Base-by-base conservation (phyloP, 345 rosid species). In the Corchorus capsularis region DNA sequence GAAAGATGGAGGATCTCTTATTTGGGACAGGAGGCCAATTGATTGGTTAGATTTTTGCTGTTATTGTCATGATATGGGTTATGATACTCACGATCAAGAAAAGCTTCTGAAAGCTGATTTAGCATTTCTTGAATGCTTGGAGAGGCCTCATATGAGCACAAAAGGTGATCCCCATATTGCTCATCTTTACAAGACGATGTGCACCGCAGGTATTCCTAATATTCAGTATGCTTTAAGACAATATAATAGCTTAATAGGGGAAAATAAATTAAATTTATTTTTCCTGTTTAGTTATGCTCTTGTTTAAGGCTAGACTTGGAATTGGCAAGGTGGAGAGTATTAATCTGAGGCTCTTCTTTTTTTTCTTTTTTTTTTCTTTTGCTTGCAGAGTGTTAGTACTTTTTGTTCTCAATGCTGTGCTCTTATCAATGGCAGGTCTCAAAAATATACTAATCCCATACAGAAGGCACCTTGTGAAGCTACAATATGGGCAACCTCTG, bases 41-140 rank as follows among this genome's bases (percentile, higher is more conserved):
- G 99, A 95, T 85, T 92, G 96, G 99, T 84, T 95, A 82, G 99
- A 95, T 74, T 94, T 84, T 80, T 95, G 98, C 75, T 96, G 99
- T 85, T 96, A 93, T 82, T 96, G 99, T 77, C 98, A 96, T 82
- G 98, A 96, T 71, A 96, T 96, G 6, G 98, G 98, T 77, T 96
- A 93, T 68, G 99, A 96, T 82, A 82, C 91, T 75, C 96, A 92
- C 72, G 94, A 93, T 66, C 99, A 96, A 81, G 94, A 92, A 15
- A 86, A 86, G 81, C 85, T 96, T 77, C 85, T 93, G 65, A 89
- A 92, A 79, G 94, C 97, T 4, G 99, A 96, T 85, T 71, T 96
- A 60, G 90, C 89, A 20, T 96, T 96, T 83, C 94, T 96, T 15
- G 92, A 92, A 57, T 96, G 99, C 86, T 79, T 96, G 91, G 98